Conservation (phyloP, 2,329 filamentous ascomycete species). For the Epichloe glyceriae region DNA sequence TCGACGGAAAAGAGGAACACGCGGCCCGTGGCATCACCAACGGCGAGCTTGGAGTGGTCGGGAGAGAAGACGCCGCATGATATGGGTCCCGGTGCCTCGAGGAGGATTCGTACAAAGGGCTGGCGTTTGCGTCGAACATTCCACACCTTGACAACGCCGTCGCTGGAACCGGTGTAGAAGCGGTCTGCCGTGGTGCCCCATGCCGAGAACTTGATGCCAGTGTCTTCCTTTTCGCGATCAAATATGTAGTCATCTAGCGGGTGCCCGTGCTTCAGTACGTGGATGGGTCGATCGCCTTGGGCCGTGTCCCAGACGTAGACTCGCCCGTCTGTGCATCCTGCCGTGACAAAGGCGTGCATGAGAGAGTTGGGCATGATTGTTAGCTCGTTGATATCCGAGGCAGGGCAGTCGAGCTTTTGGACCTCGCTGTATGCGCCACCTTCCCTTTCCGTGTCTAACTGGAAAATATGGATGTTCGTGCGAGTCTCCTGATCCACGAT, state of each 20-base stretch:
- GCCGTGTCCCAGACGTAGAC: constrained; percentile 53
- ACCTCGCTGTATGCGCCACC: constrained; percentile 27
- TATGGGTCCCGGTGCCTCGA: constrained; percentile 43
- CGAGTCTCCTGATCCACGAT: constrained; percentile 29
- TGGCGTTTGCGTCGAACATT: constrained; percentile 34
- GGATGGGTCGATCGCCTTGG: constrained; percentile 40
- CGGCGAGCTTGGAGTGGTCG: constrained; percentile 38
- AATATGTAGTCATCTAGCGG: constrained; percentile 26
- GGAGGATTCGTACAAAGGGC: constrained; percentile 38
- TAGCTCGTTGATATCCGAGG: constrained; percentile 50
- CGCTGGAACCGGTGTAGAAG: constrained; percentile 51
- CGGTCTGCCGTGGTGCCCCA: constrained; percentile 45
- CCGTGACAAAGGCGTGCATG: constrained; percentile 40
- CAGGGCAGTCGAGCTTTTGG: constrained; percentile 45
- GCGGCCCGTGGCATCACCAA: constrained; percentile 49
- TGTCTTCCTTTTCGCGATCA: constrained; percentile 41
- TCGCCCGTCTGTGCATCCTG: constrained; percentile 47
- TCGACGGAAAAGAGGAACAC: constrained; percentile 42
- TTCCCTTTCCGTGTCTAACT: constrained; percentile 13
- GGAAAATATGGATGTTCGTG: constrained; percentile 47
- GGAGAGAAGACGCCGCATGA: constrained; percentile 46
- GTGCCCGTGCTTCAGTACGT: constrained; percentile 39
- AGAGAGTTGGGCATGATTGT: constrained; percentile 43
- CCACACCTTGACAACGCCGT: constrained; percentile 51
- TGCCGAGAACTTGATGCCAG: constrained; percentile 49